Base-by-base conservation (phyloP, 1,284 basidiomycete species). In the Lignosus rhinocerotis region DNA sequence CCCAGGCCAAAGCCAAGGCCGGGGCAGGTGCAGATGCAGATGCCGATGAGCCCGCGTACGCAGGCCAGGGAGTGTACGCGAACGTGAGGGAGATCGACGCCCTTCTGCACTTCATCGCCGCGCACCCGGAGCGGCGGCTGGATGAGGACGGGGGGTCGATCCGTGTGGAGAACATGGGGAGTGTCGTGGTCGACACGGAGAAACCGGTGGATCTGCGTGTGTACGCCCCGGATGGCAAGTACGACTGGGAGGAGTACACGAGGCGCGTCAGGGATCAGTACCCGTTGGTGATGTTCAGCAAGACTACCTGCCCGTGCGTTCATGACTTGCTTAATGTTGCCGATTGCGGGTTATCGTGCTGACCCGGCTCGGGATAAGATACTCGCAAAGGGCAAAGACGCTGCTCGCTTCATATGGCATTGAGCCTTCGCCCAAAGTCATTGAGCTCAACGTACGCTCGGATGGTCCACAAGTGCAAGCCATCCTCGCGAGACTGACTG, bases 231-330 rank as follows among this genome's bases (percentile, higher is more conserved):
- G 72, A 73, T 38, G 72, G 72, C 1, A 69, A 71, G 51, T 70
- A 67, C 9, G 74, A 81, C 46, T 90, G 88, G 87, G 64, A 66
- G 17, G 72, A 75, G 52, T 76, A 83, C 51, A 70, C 79, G 21
- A 69, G 69, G 50, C 69, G 65, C 32, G 68, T 90, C 56, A 76
- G 81, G 46, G 68, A 78, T 21, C 72, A 82, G 42, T 78, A 81
- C 59, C 92, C 92, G 7, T 72, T 93, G 3, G 78, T 93, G 48
- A 84, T 93, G 14, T 93, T 93, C 67, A 92, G 90, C 78, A 93
- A 93, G 79, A 89, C 88, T 17, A 88, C 85, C 67, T 93, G 91
- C 80, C 84, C 84, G 88, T 85, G 61, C 51, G 65, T 64, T 3
- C 17, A 7, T 30, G 4, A 14, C 11, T 21, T 0, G 12, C 36